Base-by-base conservation (phyloP, 257 asterid genomes). In the Coffea eugenioides region DNA sequence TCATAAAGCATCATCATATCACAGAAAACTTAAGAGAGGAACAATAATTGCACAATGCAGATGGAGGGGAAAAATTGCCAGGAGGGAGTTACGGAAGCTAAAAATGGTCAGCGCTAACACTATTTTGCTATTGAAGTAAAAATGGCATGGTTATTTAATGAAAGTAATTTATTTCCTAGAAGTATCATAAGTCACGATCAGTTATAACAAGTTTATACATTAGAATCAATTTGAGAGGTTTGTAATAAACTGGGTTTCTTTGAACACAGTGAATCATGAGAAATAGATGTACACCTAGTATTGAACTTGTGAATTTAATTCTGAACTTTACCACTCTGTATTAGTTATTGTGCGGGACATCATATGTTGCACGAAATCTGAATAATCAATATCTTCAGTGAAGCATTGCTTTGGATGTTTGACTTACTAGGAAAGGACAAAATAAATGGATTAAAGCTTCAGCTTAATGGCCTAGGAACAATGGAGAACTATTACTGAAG, bases 61-160 rank as follows among this genome's bases (percentile, higher is more conserved):
- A 85, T 93, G 93, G 95, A 93, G 98, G 84, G 98, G 94, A 77
- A 92, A 75, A 90, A 80, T 83, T 82, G 97, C 98, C 39, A 91
- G 83, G 85, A 88, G 74, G 77, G 98, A 96, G 87, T 75, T 96
- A 77, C 91, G 95, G 84, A 94, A 90, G 90, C 98, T 96, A 72
- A 96, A 94, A 92, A 86, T 85, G 97, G 99, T 93, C 80, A 77
- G 91, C 34, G 78, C 72, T 77, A 68, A 57, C 83, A 72, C 80
- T 80, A 77, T 82, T 73, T 76, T 80, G 45, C 73, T 80, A 18
- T 77, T 71, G 79, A 78, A 84, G 46, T 76, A 62, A 65, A n/a
- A 31, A 70, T 51, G 21, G 18, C 12, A 15, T 66, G 56, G 34
- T 39, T 43, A 36, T 51, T 25, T 56, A 10, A n/a, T 71, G 49